Conservation (phyloP, 2,329 filamentous ascomycete genomes). For the Phialophora tarda region DNA sequence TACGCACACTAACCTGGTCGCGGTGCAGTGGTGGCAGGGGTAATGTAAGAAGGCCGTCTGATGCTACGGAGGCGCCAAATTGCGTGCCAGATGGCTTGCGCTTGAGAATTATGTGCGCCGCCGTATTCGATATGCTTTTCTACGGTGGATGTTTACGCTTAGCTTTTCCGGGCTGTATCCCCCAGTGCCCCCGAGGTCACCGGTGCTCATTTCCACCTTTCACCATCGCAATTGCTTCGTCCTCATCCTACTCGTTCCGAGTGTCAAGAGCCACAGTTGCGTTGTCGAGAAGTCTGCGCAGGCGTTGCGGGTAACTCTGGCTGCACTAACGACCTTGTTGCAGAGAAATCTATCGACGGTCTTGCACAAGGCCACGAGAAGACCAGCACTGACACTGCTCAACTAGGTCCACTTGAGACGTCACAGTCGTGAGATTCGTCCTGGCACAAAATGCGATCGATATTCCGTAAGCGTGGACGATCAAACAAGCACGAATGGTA, state of each 20-base stretch:
- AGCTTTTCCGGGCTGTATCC: not conserved
- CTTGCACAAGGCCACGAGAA: not conserved
- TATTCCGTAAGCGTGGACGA: no score
- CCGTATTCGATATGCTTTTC: not conserved
- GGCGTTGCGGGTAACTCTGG: not conserved
- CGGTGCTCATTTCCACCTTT: no score
- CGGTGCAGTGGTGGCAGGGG: not conserved
- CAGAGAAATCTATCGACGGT: not conserved
- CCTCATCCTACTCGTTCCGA: no score
- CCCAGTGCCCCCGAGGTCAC: not conserved
- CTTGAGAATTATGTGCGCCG: not conserved
- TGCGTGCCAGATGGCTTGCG: not conserved
- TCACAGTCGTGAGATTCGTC: no score
- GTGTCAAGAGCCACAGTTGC: not conserved
- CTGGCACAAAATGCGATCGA: no score
- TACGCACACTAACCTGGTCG: not conserved
- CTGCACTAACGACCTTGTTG: not conserved
- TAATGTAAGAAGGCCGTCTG: not conserved
- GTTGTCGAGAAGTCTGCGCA: not conserved
- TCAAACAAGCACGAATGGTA: no score
- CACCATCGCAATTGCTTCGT: no score
- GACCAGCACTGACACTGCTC: not conserved
- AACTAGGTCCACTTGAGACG: not conserved
- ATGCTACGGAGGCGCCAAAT: not conserved
- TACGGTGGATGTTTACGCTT: conserved; percentile 1